Base-by-base conservation (phyloP, 495 filamentous ascomycete species). In the Neurospora sp. region DNA sequence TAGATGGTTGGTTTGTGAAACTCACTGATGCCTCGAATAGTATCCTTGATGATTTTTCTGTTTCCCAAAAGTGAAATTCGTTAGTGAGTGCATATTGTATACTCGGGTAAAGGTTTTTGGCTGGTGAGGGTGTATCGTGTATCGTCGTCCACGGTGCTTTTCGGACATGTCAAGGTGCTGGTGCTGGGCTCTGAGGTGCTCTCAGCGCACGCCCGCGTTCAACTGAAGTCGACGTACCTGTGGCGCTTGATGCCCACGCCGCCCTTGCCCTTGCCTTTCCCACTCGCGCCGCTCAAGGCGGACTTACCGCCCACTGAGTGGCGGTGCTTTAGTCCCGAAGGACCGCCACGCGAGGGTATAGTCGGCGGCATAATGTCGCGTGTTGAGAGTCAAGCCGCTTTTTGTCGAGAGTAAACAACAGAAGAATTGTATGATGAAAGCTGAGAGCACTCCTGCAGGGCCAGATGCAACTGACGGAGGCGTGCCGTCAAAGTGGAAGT, bases 21-120 rank as follows among this genome's bases (percentile, higher is more conserved):
- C 90, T 82, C 82, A 92, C 90, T 92, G 40, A 93, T 87, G 0
- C 89, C 91, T 1, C 79, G 74, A 19, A 93, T 87, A 0, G 84
- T 88, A 71, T 93, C 91, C n/a, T 84, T 86, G 0, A 87, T 74
- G 0, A 90, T 80, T 72, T 90, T 91, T 0, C 91, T 90, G 74
- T 76, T 15, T 31, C 6, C 24, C 54, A 62, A 31, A 59, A 8
- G 13, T 28, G 48, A 59, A 31, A 9, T 62, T 2, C 4, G 48
- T 59, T 62, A 62, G 54, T 31, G 15, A 62, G 13, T 62, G 24
- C 4, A 62, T 9, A 28, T 31, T 62, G 24, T 31, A 31, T 31
- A 13, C 24, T 17, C 15, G 28, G 24, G 7, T 17, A 4, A 31
- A 62, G 34, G 10, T 31, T 17, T 15, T 7, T 28, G 21, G 24